Evolutionary conservation across 2,329 filamentous ascomycete species (phyloP), one percentile per base, ranked within the genome.

Genomic region (Ceratocystis colombiana): DNA sequence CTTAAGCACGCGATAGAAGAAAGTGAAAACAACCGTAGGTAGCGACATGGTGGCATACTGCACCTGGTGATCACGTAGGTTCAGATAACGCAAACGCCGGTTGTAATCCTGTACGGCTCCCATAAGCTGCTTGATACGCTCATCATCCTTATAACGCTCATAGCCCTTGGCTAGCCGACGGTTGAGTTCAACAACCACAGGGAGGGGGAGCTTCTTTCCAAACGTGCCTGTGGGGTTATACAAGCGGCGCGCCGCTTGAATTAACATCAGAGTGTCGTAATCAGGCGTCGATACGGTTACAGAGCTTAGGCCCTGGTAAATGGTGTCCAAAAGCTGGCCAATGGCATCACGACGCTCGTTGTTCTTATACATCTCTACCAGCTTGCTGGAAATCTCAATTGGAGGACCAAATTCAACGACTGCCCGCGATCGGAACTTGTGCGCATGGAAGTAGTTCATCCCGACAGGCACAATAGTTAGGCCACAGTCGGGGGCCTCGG

Each of bases 361-460:
- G 69, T 82, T 84, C 75, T 87, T 88, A 77, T 96, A 97, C 76
- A 90, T 86, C 69, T 92, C 83, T 4, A 96, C 90, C 44, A 96
- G 78, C 72, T 96, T 88, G 22, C 80, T 79, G 0, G 91, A 88
- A 8, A 97, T 86, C 70, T 96, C 89, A 69, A 97, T 87, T 0
- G 94, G 91, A 30, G 85, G 87, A 7, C 94, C 94, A 72, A 97
- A 99, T 73, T 99, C 94, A 68, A 97, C 87, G 3, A 99, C 93
- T 45, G 93, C 94, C 73, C 94, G 85, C 69, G 93, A 97, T 59
- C 93, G 88, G 77, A 99, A 99, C 75, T 97, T 99, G 81, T 99
- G 93, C 0, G 93, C 89, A 76, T 97, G 93, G 77, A 99, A 99
- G 77, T 99, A 99, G 76, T 99, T 99, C 93, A 99, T 96, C 71